Percentiles rank a stretch among this genome's conserved stretches.
These are phyloP conservation scores for Vicia faba DNA, from an alignment of 306 rosid species.

Conservation along the genomic window DNA sequence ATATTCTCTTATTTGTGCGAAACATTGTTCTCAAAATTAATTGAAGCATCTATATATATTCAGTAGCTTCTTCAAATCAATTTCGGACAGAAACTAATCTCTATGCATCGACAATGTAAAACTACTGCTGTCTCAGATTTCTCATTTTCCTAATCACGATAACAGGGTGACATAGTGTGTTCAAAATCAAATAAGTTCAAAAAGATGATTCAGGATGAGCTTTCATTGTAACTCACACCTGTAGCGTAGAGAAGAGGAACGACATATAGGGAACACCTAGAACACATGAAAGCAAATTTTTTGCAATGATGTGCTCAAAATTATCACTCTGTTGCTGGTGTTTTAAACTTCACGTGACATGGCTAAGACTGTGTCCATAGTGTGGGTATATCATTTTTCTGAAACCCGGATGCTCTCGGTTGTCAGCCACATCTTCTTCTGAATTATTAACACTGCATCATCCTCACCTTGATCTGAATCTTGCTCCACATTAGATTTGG, in stretches of 20 bases:
- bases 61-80: background rate
- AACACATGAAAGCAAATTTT: slow-evolving; percentile 34
- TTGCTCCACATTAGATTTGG: slow-evolving; percentile 41
- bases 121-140: slow-evolving; percentile 26
- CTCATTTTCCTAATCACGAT: slow-evolving; percentile 34
- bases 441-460: slow-evolving; percentile 62
- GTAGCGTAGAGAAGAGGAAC: slow-evolving; percentile 33
- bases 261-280: slow-evolving; percentile 21
- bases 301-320: background rate
- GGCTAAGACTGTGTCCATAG: background rate
- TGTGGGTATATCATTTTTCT: slow-evolving; percentile 42
- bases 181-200: slow-evolving; percentile 34
- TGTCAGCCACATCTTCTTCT: slow-evolving; percentile 90
- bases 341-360: slow-evolving; percentile 21
- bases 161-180: background rate
- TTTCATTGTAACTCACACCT: slow-evolving; percentile 36
- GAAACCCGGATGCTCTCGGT: slow-evolving; percentile 61
- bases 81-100: background rate
- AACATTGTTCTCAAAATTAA: background rate
- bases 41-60: background rate
- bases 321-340: slow-evolving; percentile 19
- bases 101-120: slow-evolving; percentile 1
- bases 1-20: background rate
- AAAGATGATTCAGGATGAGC: slow-evolving; percentile 37
- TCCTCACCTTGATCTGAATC: slow-evolving; percentile 47